These are phyloP conservation scores for Quercus glauca DNA, from an alignment of 306 rosid genomes.

Conservation along the genomic window DNA sequence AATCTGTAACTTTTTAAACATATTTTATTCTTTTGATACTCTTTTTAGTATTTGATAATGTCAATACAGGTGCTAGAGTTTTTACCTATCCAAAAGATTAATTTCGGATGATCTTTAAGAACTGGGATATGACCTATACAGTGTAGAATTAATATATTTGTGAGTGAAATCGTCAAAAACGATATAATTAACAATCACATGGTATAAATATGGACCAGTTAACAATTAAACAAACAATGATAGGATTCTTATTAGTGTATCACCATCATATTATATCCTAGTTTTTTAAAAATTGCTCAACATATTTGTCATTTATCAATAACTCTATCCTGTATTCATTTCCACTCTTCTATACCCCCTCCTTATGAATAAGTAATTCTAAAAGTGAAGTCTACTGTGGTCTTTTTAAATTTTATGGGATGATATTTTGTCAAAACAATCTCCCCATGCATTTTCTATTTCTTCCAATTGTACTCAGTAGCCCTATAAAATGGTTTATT, in stretches of 20 bases:
- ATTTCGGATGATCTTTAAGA: neutral
- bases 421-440: neutral
- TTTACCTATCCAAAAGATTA: neutral
- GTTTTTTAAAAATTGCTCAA: neutral
- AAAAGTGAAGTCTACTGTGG: neutral
- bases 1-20: neutral
- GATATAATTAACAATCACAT: neutral
- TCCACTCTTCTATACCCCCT: neutral
- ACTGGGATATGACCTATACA: neutral
- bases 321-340: neutral
- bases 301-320: neutral
- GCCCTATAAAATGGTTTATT: neutral
- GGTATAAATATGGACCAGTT: too few species aligned
- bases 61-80: neutral
- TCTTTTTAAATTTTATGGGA: neutral
- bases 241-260: neutral
- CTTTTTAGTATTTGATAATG: too few species aligned
- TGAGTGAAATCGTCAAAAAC: neutral
- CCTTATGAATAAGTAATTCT: neutral
- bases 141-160: neutral
- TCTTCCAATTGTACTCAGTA: neutral
- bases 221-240: neutral
- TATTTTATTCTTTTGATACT: neutral
- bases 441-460: neutral
- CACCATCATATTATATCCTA: neutral